Percentiles rank a stretch among this genome's conserved stretches.
Conservation (phyloP, 495 filamentous ascomycete species). For the Aspergillus affinis region DNA sequence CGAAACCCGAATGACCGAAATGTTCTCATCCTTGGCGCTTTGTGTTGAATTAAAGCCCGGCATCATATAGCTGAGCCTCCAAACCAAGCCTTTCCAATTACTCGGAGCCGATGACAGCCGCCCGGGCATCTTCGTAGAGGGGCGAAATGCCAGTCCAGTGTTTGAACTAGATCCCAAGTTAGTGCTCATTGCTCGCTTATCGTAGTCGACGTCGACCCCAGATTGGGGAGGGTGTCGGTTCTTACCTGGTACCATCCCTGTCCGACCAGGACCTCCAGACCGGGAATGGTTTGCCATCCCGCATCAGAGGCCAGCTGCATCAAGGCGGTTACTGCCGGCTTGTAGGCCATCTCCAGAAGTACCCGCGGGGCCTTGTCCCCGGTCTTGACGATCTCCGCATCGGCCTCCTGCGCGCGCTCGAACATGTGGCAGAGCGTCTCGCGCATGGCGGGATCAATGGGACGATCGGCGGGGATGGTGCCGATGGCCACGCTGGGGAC, state of each 20-base stretch:
- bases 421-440: slow-evolving; percentile 68
- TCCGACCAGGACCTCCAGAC: slow-evolving; percentile 84
- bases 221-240: not conserved
- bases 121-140: slow-evolving; percentile 62
- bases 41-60: not conserved
- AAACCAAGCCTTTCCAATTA: not conserved
- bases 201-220: no score
- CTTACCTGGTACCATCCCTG: slow-evolving; percentile 75
- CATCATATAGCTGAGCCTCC: not conserved
- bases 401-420: slow-evolving; percentile 43
- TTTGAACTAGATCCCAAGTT: slow-evolving; percentile 53
- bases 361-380: slow-evolving; percentile 49
- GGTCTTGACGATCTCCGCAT: slow-evolving; percentile 32
- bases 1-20: not conserved
- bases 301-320: slow-evolving; percentile 80
- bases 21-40: not conserved
- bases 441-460: slow-evolving; percentile 71
- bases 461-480: slow-evolving; percentile 86
- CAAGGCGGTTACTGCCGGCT: slow-evolving; percentile 74
- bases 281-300: slow-evolving; percentile 85
- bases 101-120: slow-evolving; percentile 8
- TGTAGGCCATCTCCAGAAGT: slow-evolving; percentile 96
- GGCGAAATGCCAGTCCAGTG: slow-evolving; percentile 78
- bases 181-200: slow-evolving; percentile 18
- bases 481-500: slow-evolving; percentile 76